phyloP scores from a whole-genome alignment of 2,329 filamentous ascomycete genomes.

The Colletotrichum lini region DNA sequence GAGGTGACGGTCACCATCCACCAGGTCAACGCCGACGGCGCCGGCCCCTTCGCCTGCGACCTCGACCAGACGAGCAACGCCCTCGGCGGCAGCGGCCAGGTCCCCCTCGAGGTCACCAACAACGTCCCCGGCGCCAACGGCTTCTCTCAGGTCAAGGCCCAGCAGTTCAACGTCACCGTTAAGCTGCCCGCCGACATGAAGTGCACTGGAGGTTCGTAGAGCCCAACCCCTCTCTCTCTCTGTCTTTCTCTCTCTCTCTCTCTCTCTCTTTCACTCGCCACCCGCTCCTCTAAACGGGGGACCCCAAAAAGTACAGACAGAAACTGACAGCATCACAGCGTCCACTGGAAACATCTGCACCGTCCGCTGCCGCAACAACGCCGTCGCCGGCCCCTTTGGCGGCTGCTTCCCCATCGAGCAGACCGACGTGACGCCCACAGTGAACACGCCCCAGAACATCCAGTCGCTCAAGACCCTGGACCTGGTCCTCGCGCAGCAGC shows the following conservation, averaged over 20 bases:
- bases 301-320: too few relatives aligned
- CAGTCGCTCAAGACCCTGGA: conserved; percentile 61
- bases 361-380: conserved; percentile 72
- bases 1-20: conserved; percentile 64
- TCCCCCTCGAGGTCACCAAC: conserved; percentile 66
- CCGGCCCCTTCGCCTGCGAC: conserved; percentile 69
- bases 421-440: conserved; percentile 57
- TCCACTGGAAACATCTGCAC: conserved; percentile 73
- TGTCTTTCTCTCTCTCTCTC: too few relatives aligned
- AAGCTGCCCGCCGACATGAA: conserved; percentile 64
- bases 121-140: conserved; percentile 73
- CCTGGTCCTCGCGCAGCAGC: conserved; percentile 63
- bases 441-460: conserved; percentile 62
- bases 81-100: conserved; percentile 60
- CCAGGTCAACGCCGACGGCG: conserved; percentile 69
- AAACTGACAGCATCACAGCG: conserved; percentile 48
- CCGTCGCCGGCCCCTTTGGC: conserved; percentile 69
- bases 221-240: too few relatives aligned
- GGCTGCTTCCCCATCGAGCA: conserved; percentile 73
- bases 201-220: conserved; percentile 64
- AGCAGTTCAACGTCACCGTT: conserved; percentile 71
- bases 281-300: too few relatives aligned
- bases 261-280: too few relatives aligned
- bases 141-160: conserved; percentile 68
- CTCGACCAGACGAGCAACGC: conserved; percentile 64